A percentile compares a stretch with the other conserved stretches of the same genome.
These are phyloP conservation scores for Russula dissimulans DNA, from an alignment of 768 basidiomycete species.

Conservation along the genomic window DNA sequence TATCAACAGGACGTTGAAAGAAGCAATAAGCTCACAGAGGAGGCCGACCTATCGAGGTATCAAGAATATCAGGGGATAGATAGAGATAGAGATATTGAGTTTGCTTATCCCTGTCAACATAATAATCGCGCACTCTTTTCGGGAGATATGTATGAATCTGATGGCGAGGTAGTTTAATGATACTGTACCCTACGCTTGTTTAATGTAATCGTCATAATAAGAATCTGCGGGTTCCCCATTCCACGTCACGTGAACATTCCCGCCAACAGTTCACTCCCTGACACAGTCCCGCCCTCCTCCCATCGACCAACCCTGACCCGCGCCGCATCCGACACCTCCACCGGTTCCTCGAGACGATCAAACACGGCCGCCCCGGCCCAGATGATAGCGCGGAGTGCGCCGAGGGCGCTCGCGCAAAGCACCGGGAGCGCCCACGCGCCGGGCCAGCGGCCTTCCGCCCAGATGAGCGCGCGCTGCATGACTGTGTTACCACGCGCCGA, in stretches of 20 bases:
- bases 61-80: too few relatives aligned
- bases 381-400: not conserved
- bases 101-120: too few relatives aligned
- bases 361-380: not conserved
- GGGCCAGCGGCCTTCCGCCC: constrained; percentile 12
- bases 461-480: constrained; percentile 7
- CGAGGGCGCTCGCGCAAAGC: not conserved
- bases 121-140: too few relatives aligned
- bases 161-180: not conserved
- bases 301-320: constrained; percentile 11
- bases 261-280: constrained; percentile 4
- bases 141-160: too few relatives aligned
- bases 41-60: too few relatives aligned
- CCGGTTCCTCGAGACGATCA: not conserved
- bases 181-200: too few relatives aligned
- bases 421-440: constrained; percentile 5
- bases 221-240: too few relatives aligned
- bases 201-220: too few relatives aligned
- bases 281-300: constrained; percentile 12
- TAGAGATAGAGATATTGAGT: too few relatives aligned
- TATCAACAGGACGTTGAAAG: too few relatives aligned
- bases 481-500: not conserved
- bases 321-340: not conserved
- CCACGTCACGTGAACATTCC: constrained; percentile 10
- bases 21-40: too few relatives aligned